Evolutionary conservation across 805 yeast species (phyloP).

Genomic region (Yamadazyma sp.): DNA sequence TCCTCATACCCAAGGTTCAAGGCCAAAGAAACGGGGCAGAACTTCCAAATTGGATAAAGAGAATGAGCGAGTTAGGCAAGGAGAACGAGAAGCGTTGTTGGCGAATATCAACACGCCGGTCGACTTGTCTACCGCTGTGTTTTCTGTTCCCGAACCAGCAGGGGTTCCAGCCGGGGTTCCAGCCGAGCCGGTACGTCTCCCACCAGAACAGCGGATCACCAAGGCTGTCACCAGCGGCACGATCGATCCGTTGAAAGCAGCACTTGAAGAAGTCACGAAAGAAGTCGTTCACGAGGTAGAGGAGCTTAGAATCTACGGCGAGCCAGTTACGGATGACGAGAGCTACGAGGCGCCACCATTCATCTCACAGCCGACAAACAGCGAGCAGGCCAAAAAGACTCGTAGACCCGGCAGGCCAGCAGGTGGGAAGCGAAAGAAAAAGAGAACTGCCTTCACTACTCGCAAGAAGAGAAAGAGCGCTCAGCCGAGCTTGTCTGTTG

Average conservation of each 20-base stretch:
- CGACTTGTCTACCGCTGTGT: too few species aligned
- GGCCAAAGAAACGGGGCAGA: too few species aligned
- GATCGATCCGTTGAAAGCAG: constrained; percentile 1
- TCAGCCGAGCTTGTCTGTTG: not conserved
- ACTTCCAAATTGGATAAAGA: not conserved
- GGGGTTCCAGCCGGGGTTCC: too few species aligned
- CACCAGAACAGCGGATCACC: too few species aligned
- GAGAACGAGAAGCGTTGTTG: too few species aligned
- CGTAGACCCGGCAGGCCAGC: not conserved
- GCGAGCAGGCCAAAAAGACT: not conserved
- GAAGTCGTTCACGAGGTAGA: not conserved
- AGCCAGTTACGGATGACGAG: not conserved
- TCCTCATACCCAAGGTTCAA: too few species aligned
- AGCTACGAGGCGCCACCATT: not conserved
- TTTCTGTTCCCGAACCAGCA: too few species aligned
- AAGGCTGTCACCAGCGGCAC: too few species aligned
- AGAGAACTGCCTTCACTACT: not conserved
- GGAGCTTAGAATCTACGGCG: not conserved
- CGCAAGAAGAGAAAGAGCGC: not conserved
- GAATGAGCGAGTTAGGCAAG: too few species aligned
- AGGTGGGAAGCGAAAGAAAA: not conserved
- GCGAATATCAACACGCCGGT: too few species aligned
- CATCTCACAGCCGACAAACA: too few species aligned
- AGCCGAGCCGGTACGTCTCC: too few species aligned
- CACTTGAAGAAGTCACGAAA: not conserved